Conservation (phyloP, 805 yeast genomes). For the Pichia scutulata region DNA sequence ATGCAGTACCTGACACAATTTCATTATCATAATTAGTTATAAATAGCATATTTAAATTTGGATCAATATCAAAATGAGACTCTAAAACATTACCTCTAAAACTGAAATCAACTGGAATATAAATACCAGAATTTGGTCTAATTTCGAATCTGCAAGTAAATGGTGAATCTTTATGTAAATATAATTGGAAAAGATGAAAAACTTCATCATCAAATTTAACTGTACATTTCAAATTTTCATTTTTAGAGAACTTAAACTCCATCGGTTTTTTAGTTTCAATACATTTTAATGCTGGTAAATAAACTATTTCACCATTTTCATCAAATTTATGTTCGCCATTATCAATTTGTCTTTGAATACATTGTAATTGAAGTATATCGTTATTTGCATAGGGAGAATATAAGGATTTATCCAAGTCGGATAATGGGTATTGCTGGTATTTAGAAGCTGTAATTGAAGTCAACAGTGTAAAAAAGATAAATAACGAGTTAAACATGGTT, state of each 20-base stretch:
- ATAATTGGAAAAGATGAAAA: constrained; percentile 66
- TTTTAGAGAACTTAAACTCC: constrained; percentile 42
- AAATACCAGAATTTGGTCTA: constrained; percentile 35
- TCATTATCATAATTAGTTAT: constrained; percentile 26
- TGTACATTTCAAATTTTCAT: constrained; percentile 52
- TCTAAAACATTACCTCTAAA: constrained; percentile 61
- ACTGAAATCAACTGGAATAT: constrained; percentile 53
- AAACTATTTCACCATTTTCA: constrained; percentile 49
- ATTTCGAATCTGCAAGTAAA: constrained; percentile 59
- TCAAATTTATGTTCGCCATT: constrained; percentile 72
- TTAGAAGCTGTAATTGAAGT: constrained; percentile 12
- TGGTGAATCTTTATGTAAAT: constrained; percentile 72
- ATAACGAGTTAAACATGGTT: background rate
- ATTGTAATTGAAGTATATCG: constrained; percentile 43
- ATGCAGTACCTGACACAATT: constrained; percentile 49
- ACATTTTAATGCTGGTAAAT: constrained; percentile 53
- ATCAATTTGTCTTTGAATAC: constrained; percentile 63
- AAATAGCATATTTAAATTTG: constrained; percentile 44
- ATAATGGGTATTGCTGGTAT: constrained; percentile 21
- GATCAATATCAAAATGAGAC: constrained; percentile 61
- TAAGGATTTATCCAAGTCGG: constrained; percentile 14
- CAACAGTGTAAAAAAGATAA: background rate
- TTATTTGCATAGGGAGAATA: constrained; percentile 23
- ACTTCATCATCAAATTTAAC: constrained; percentile 53
- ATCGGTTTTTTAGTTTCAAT: constrained; percentile 57